Base-by-base conservation (phyloP, 495 filamentous ascomycete genomes). In the Aspergillus egyptiacus region DNA sequence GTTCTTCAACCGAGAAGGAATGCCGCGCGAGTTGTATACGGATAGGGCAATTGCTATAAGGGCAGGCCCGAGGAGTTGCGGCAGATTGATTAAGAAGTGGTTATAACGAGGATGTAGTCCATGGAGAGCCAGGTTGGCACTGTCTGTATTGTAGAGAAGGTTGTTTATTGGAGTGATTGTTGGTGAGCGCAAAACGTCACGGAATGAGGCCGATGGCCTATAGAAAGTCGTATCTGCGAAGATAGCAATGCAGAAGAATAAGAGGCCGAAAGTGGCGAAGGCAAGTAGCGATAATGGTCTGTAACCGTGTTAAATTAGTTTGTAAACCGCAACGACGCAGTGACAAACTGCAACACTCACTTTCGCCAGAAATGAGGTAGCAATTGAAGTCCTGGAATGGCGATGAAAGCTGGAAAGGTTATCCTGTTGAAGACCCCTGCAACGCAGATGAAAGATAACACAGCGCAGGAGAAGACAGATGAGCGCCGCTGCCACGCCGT, bases 351-450 rank as follows among this genome's bases (percentile, higher is more conserved):
- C 23, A 23, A 23, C 6, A 69, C 80, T 58, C 66, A 93, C 90
- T 82, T 89, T 63, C 81, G 81, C 65, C 76, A 62, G 61, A 95
- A 91, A 76, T 94, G 85, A 25, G 89, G 89, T 55, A 96, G 64
- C 41, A 96, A 75, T 58, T 83, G 81, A 55, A 95, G 70, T 9
- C 81, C 83, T 15, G 94, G 90, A 48, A 95, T 71, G 20, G 95
- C 53, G 41, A 96, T 64, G 52, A 91, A 98, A 11, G 91, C 91
- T 44, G 91, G 93, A 61, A 96, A 97, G 4, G 93, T 98, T 62
- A 97, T 94, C 31, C 93, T 80, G 64, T 96, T 98, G 69, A 97
- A 98, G 48, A 87, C 72, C 31, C 93, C 91, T 37, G 89, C 85
- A 28, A 95, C 84, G 19, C 82, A 75, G 30, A 95, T 75, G 40